Evolutionary conservation across 371 early-diverging fungal species (phyloP).

Genomic region (Lichtheimia corymbifera): DNA sequence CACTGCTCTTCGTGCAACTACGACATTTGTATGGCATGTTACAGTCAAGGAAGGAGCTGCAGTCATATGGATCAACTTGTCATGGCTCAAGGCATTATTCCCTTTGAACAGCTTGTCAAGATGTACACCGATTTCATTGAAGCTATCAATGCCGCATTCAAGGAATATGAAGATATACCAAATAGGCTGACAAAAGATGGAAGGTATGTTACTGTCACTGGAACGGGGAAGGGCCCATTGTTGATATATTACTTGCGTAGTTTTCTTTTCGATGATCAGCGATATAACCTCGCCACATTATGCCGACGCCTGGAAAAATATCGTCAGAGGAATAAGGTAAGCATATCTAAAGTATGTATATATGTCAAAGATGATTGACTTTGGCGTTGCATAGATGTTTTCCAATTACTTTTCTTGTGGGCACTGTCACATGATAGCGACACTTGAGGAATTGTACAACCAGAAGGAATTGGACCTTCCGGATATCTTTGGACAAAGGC

Average conservation of each 20-base stretch:
- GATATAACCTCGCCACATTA: constrained; percentile 21
- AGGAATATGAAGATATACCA: background rate
- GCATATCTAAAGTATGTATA: background rate
- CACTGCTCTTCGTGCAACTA: constrained; percentile 30
- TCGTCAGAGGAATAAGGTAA: constrained; percentile 14
- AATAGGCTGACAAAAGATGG: background rate
- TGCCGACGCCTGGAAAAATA: constrained; percentile 33
- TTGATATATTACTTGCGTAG: background rate
- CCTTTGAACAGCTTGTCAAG: background rate
- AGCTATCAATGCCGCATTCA: constrained; percentile 12
- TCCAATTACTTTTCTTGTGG: constrained; percentile 25
- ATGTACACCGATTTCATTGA: constrained; percentile 16
- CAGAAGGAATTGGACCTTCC: constrained; percentile 12
- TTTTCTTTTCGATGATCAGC: background rate
- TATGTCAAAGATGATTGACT: background rate
- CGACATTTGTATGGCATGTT: constrained; percentile 38
- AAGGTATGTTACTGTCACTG: background rate
- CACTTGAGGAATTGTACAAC: constrained; percentile 8
- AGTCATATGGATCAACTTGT: constrained; percentile 22
- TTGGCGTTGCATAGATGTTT: background rate
- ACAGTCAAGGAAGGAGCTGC: constrained; percentile 33
- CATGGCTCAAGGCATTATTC: constrained; percentile 20
- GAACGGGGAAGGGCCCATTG: background rate
- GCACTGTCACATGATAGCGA: constrained; percentile 11
- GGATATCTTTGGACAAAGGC: constrained; percentile 16